Base-by-base conservation (phyloP, 495 filamentous ascomycete species). In the Jackrogersella multiformis region DNA sequence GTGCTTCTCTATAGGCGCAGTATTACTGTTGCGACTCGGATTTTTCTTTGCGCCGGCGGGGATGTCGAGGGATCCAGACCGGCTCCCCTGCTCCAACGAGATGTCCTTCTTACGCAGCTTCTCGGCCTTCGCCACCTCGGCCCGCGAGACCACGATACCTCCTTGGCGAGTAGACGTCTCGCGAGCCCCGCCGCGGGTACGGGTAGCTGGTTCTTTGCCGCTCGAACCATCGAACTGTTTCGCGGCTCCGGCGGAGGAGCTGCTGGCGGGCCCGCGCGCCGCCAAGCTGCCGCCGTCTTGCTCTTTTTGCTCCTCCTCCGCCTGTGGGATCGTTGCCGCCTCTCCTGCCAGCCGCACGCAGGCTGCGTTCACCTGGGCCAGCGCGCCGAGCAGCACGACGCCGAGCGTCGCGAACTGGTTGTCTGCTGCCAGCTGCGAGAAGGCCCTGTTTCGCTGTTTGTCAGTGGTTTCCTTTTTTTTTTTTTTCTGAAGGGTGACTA, bases 381-480 rank as follows among this genome's bases (percentile, higher is more conserved):
- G 75, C 12, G 82, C 77, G 15, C 85, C 87, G n/a, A 93, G 48
- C 5, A 96, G 81, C 42, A 91, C 84, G 13, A 92, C 78, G n/a
- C 92, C 92, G n/a, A 95, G 81, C 1, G 89, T 79, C n/a, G 90
- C 85, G 72, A 90, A 93, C 62, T 91, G 90, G 35, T 80, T 84
- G 76, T 93, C 90, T 7, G 87, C 87, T 4, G 90, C 77, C 12
- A 94, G 78, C 23, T 87, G 88, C 6, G 86, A 86, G 72, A 96
- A 94, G 0, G 89, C 86, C 13, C 80, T 82, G 45, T 26, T 12
- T n/a, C 5, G n/a, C 13, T 4, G 4, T n/a, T 51, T 20, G 57
- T 46, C 13, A 49, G 66, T 9, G 12, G 45, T 24, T 15, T 6
- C n/a, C n/a, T n/a, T n/a, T n/a, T n/a, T n/a, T n/a, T n/a, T n/a